Conservation (phyloP, 2,329 filamentous ascomycete genomes). For the Talaromyces sp. region DNA sequence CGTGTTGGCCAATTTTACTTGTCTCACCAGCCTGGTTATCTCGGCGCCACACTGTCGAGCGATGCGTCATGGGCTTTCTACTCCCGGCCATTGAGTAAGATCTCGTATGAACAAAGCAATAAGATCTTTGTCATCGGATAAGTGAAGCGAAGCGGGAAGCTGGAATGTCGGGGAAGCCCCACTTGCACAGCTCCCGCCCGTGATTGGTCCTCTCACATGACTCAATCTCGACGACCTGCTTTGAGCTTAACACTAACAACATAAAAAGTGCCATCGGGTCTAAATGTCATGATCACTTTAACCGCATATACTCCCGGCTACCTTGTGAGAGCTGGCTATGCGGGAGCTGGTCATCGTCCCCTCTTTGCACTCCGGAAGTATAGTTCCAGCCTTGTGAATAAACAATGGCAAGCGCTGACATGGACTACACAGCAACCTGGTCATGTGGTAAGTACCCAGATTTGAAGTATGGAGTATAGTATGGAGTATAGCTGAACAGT, state of each 20-base stretch:
- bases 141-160: neutral
- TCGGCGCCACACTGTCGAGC: neutral
- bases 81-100: neutral
- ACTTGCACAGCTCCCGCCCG: neutral
- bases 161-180: constrained; percentile 1
- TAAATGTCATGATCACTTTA: constrained; percentile 13
- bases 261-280: neutral
- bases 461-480: no score
- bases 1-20: neutral
- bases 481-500: neutral
- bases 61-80: neutral
- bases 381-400: constrained; percentile 2
- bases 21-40: neutral
- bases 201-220: neutral
- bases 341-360: neutral
- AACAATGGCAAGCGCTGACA: constrained; percentile 12
- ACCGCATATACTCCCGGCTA: constrained; percentile 1
- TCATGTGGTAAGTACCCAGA: constrained; percentile 18
- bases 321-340: neutral
- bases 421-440: constrained; percentile 5
- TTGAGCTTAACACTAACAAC: neutral
- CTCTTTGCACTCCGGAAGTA: neutral
- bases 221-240: neutral
- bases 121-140: neutral
- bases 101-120: neutral